These are phyloP conservation scores for Chaetomium strumarium DNA, from an alignment of 2,329 filamentous ascomycete genomes.

Conservation along the genomic window DNA sequence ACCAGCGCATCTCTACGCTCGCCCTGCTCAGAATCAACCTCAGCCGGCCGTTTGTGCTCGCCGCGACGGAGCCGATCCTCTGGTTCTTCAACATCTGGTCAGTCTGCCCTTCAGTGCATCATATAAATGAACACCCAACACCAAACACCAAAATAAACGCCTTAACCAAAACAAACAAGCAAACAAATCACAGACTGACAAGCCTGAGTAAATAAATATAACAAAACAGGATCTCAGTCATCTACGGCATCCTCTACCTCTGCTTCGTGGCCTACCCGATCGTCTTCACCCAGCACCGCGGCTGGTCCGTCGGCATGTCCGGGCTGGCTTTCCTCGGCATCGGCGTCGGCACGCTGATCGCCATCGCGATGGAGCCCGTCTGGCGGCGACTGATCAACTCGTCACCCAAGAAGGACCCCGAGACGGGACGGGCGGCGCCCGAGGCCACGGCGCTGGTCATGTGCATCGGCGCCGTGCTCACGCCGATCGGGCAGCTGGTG, in stretches of 20 bases:
- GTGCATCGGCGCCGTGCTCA: slow-evolving; percentile 67
- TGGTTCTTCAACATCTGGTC: slow-evolving; percentile 65
- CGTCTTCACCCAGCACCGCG: slow-evolving; percentile 67
- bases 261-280: slow-evolving; percentile 90
- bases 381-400: slow-evolving; percentile 71
- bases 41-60: slow-evolving; percentile 69
- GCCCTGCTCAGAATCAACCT: slow-evolving; percentile 69
- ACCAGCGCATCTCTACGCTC: slow-evolving; percentile 59
- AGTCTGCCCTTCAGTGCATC: slow-evolving; percentile 18
- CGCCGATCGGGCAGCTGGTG: slow-evolving; percentile 73
- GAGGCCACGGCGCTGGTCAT: slow-evolving; percentile 79
- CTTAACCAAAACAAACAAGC: background rate
- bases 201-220: no score
- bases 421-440: slow-evolving; percentile 65
- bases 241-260: slow-evolving; percentile 78
- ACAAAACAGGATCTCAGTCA: slow-evolving; percentile 60
- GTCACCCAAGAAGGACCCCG: slow-evolving; percentile 51
- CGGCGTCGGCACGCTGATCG: slow-evolving; percentile 57
- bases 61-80: slow-evolving; percentile 73
- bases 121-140: background rate
- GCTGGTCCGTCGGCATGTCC: slow-evolving; percentile 67
- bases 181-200: background rate
- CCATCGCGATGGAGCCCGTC: slow-evolving; percentile 61
- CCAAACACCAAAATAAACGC: background rate
- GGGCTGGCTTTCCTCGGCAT: slow-evolving; percentile 75